Percentiles rank a stretch among this genome's conserved stretches.
Conservation (phyloP, 1,284 basidiomycete genomes). For the Trametes hirsuta region DNA sequence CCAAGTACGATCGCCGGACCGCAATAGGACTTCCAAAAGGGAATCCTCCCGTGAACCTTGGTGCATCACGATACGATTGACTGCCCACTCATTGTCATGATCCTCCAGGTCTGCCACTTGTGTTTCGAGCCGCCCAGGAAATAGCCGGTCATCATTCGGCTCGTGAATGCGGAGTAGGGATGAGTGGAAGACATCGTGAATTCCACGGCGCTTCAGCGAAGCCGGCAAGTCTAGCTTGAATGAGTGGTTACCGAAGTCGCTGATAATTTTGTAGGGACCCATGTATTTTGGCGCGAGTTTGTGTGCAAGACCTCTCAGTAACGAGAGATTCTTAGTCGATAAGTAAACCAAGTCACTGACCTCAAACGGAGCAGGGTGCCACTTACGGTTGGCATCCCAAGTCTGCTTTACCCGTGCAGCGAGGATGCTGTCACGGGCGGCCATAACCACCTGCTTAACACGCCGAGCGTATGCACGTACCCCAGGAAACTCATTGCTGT, state of each 20-base stretch:
- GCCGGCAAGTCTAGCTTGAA: constrained; percentile 32
- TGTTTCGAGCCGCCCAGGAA: constrained; percentile 27
- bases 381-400: constrained; percentile 19
- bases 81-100: constrained; percentile 33
- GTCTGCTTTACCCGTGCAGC: constrained; percentile 21
- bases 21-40: constrained; percentile 37
- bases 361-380: constrained; percentile 1
- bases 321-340: not conserved
- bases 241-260: constrained; percentile 4
- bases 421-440: constrained; percentile 29
- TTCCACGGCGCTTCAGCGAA: constrained; percentile 25
- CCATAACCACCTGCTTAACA: constrained; percentile 1
- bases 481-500: constrained; percentile 19
- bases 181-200: constrained; percentile 24
- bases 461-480: constrained; percentile 23
- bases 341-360: constrained; percentile 29
- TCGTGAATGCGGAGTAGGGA: constrained; percentile 30
- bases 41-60: constrained; percentile 24
- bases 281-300: constrained; percentile 31
- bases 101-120: constrained; percentile 18
- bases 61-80: constrained; percentile 34
- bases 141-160: constrained; percentile 32
- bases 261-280: constrained; percentile 19
- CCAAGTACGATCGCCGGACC: constrained; percentile 38
- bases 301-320: not conserved